These are phyloP conservation scores for Naumovozyma baii DNA, from an alignment of 805 yeast genomes.

Conservation along the genomic window DNA sequence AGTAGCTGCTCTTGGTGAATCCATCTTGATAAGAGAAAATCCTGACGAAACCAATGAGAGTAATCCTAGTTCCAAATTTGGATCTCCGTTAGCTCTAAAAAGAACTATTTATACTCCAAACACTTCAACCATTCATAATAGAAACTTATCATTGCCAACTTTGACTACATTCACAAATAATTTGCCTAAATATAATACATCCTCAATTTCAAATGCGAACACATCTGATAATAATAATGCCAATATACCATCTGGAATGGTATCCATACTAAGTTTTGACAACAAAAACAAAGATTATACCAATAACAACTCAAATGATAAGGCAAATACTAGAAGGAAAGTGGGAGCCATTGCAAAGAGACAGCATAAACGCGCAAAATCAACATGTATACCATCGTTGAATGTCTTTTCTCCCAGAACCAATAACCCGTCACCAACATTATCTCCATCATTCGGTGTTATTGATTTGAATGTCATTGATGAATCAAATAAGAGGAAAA, in stretches of 20 bases:
- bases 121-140: conserved; percentile 6
- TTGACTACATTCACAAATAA: conserved; percentile 6
- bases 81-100: conserved; percentile 2
- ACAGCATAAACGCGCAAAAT: conserved; percentile 23
- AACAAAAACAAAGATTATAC: neutral
- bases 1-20: conserved; percentile 40
- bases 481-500: conserved; percentile 3
- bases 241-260: conserved; percentile 10
- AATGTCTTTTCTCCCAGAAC: neutral
- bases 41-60: neutral
- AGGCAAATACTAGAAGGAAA: too few relatives aligned
- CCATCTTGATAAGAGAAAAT: conserved; percentile 17
- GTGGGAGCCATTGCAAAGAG: conserved; percentile 8
- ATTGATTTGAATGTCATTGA: conserved; percentile 24
- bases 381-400: conserved; percentile 5
- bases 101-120: neutral
- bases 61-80: neutral
- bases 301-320: neutral
- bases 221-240: neutral
- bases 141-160: conserved; percentile 19
- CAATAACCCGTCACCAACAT: neutral
- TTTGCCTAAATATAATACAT: neutral
- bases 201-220: neutral
- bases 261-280: conserved; percentile 17
- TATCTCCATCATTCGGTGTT: conserved; percentile 19